Base-by-base conservation (phyloP, 495 filamentous ascomycete genomes). In the Peziza echinospora region DNA sequence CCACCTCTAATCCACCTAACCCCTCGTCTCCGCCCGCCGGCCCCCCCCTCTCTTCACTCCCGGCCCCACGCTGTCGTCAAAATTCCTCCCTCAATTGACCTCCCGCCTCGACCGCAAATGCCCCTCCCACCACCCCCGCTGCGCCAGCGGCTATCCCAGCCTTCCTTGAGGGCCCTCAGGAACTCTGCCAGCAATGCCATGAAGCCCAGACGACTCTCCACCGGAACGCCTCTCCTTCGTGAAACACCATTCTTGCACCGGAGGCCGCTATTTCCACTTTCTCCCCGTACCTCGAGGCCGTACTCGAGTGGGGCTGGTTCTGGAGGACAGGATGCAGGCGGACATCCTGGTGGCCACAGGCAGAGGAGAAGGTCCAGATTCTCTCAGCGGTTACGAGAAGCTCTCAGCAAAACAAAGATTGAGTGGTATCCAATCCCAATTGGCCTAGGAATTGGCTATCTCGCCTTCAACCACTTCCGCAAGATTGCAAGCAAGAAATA, bases 351-450 rank as follows among this genome's bases (percentile, higher is more conserved):
- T n/a, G n/a, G n/a, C n/a, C n/a, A n/a, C n/a, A n/a, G n/a, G n/a
- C n/a, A n/a, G n/a, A n/a, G n/a, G n/a, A 37, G 19, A 17, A 11
- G 30, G 19, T 11, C 30, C 13, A 7, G 30, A 11, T 86, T 83
- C 61, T 60, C 71, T 21, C 72, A 71, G 46, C 64, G 74, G 37
- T 65, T 76, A 50, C 73, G 71, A 43, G 67, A 71, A 34, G 79
- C 77, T 7, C 67, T 82, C 50, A 63, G 69, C 47, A 67, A 78
- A 49, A 91, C 82, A 24, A 89, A 78, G 54, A 71, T 93, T 44
- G 73, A 82, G 70, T 97, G 89, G 89, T 80, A 86, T 64, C 82
- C 82, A n/a, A 96, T 97, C 57, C 91, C 89, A 19, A 73, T 93
- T 26, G 83, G 78, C 7, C 68, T 96, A 5, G 89, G 89, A 39